Conservation (phyloP, 192 early-diverging fungal genomes). For the Coemansia sp. region DNA sequence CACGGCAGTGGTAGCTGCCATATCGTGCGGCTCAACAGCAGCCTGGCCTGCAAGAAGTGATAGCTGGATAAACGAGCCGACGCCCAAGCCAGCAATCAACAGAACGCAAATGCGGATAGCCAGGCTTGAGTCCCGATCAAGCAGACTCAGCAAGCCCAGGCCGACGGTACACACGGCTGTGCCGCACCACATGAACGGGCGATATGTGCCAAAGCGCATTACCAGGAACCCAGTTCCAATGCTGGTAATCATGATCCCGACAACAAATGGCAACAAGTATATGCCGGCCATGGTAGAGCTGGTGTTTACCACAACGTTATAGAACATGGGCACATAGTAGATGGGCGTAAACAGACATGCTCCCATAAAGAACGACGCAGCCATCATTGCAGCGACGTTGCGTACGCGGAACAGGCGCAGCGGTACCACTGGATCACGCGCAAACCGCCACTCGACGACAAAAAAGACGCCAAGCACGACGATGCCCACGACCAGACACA, state of each 20-base stretch:
- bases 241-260: slow-evolving; percentile 59
- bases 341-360: slow-evolving; percentile 62
- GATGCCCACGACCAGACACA: slow-evolving; percentile 52
- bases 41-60: slow-evolving; percentile 72
- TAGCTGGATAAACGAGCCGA: slow-evolving; percentile 75
- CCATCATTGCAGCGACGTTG: slow-evolving; percentile 59
- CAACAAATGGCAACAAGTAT: slow-evolving; percentile 60
- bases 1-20: slow-evolving; percentile 69
- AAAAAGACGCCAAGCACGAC: slow-evolving; percentile 57
- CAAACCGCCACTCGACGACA: slow-evolving; percentile 55
- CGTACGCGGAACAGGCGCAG: slow-evolving; percentile 59
- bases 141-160: slow-evolving; percentile 60
- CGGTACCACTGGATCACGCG: slow-evolving; percentile 69
- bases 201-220: slow-evolving; percentile 60
- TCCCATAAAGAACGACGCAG: slow-evolving; percentile 60
- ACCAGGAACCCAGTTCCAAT: slow-evolving; percentile 69
- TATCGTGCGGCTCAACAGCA: slow-evolving; percentile 57
- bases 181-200: slow-evolving; percentile 74
- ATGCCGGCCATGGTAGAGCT: slow-evolving; percentile 62
- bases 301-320: slow-evolving; percentile 60
- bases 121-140: slow-evolving; percentile 48
- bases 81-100: slow-evolving; percentile 71
- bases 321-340: slow-evolving; percentile 68
- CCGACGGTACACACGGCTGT: slow-evolving; percentile 64
- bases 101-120: slow-evolving; percentile 65